A percentile compares a stretch with the other conserved stretches of the same genome.
phyloP scores from a whole-genome alignment of 345 rosid genomes.

The Lepidium didymum region DNA sequence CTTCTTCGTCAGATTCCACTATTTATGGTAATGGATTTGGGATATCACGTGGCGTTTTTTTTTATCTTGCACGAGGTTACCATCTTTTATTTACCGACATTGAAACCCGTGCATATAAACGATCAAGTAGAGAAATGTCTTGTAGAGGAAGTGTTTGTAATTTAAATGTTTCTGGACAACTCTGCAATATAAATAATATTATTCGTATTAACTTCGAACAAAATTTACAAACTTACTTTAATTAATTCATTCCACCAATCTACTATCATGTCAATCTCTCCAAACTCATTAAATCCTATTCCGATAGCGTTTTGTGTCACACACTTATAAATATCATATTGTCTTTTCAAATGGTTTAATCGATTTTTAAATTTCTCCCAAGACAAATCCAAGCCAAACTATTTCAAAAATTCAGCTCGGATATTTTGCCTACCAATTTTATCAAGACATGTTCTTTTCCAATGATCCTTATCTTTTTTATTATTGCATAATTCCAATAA shows the following conservation, averaged over 20 bases:
- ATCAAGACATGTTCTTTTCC: no score
- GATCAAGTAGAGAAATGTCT: background rate
- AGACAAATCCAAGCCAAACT: background rate
- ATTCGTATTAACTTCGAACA: no score
- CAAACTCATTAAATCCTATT: background rate
- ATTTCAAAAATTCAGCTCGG: background rate
- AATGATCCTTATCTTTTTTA: no score
- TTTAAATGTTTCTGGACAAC: no score
- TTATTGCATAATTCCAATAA: no score
- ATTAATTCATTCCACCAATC: background rate
- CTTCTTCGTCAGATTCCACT: background rate
- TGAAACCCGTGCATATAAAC: background rate
- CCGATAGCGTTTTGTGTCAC: background rate
- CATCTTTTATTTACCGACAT: background rate
- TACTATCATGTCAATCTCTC: background rate
- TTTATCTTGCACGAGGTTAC: background rate
- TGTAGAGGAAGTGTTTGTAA: background rate
- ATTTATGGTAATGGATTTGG: background rate
- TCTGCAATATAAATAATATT: no score
- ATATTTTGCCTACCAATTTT: background rate
- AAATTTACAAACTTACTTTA: background rate
- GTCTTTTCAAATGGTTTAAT: background rate
- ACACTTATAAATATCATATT: background rate
- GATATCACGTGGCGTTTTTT: background rate
- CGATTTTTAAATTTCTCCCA: background rate